Evolutionary conservation across 208 protist genomes (phyloP).

Genomic region (Wallacemonas rigidus): DNA sequence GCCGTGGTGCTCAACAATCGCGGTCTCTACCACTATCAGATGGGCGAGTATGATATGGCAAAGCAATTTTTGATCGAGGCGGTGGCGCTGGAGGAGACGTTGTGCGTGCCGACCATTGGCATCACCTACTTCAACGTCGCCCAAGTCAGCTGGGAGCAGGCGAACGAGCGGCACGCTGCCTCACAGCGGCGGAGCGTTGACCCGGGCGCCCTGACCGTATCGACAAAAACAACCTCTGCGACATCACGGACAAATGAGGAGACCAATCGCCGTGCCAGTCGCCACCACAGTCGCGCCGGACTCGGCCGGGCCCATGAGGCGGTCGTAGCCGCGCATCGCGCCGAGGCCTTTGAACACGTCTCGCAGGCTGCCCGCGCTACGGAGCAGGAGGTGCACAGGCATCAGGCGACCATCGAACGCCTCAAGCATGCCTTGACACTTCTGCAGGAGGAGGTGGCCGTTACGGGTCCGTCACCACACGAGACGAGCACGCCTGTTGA

Average conservation of each 20-base stretch:
- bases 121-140: conserved; percentile 87
- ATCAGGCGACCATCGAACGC: background rate
- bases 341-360: conserved; percentile 34
- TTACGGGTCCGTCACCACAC: background rate
- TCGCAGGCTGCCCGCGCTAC: conserved; percentile 48
- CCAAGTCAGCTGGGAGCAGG: conserved; percentile 54
- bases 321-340: background rate
- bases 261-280: background rate
- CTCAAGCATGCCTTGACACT: conserved; percentile 6
- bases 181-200: background rate
- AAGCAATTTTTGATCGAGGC: conserved; percentile 42
- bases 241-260: background rate
- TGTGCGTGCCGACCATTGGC: conserved; percentile 56
- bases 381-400: conserved; percentile 50
- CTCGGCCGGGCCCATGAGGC: background rate
- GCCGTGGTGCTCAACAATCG: conserved; percentile 77
- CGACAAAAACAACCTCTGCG: background rate
- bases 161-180: conserved; percentile 18
- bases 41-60: conserved; percentile 72
- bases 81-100: conserved; percentile 56
- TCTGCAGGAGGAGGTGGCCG: conserved; percentile 10
- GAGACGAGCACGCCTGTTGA: too few species aligned
- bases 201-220: background rate
- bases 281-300: background rate
- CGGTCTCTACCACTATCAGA: conserved; percentile 83